These are phyloP conservation scores for Solanum chilense DNA, from an alignment of 257 asterid species.

Conservation along the genomic window DNA sequence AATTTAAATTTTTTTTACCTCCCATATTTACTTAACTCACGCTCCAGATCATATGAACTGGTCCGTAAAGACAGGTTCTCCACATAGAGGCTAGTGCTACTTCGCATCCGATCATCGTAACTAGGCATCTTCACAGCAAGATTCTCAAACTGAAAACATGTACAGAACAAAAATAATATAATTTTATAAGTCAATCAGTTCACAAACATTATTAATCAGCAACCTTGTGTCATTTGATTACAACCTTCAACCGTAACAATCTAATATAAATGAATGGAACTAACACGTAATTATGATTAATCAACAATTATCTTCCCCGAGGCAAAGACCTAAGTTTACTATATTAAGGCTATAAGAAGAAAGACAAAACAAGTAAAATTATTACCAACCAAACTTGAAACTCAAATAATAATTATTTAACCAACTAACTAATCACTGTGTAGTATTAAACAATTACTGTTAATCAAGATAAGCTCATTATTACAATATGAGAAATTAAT, in stretches of 20 bases:
- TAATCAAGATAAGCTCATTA: no score
- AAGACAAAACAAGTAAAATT: no score
- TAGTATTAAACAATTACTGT: no score
- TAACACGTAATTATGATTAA: not conserved
- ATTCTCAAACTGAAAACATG: not conserved
- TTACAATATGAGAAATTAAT: not conserved
- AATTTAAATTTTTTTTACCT: conserved; percentile 35
- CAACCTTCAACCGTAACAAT: not conserved
- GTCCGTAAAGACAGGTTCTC: conserved; percentile 94
- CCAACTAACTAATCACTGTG: no score
- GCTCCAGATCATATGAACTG: conserved; percentile 86
- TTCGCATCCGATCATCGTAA: conserved; percentile 63
- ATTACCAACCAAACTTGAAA: no score
- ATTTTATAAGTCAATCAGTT: no score
- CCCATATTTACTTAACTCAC: conserved; percentile 76
- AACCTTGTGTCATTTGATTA: not conserved
- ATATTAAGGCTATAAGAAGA: no score
- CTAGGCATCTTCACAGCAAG: not conserved
- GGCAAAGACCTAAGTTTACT: no score
- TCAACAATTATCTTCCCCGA: no score
- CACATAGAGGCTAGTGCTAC: conserved; percentile 82
- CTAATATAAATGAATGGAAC: not conserved
- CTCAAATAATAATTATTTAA: no score
- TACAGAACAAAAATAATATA: no score
- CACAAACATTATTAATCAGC: not conserved